Percentiles rank a stretch among this genome's conserved stretches.
phyloP scores from a whole-genome alignment of 495 filamentous ascomycete genomes.

The Cenococcum geophilum region DNA sequence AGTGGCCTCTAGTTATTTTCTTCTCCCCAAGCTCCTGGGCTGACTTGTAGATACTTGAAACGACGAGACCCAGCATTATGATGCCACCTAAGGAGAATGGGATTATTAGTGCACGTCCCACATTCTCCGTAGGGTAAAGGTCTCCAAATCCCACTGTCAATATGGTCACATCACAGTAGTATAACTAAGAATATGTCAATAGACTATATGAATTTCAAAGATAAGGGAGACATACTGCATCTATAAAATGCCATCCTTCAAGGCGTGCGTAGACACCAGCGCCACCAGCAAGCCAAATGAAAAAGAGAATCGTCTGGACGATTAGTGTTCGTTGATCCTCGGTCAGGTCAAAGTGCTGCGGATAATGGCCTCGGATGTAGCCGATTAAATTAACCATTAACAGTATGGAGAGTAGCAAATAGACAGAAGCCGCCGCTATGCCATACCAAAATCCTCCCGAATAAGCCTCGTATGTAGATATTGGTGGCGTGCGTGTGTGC shows the following conservation, averaged over 20 bases:
- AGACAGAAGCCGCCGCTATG: conserved; percentile 59
- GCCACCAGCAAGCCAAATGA: conserved; percentile 55
- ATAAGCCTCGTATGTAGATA: conserved; percentile 51
- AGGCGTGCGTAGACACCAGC: conserved; percentile 42
- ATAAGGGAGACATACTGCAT: conserved; percentile 34
- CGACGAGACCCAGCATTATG: conserved; percentile 42
- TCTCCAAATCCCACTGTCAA: conserved; percentile 61
- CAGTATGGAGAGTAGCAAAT: conserved; percentile 54
- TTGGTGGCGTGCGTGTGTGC: conserved; percentile 52
- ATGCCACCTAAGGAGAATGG: conserved; percentile 41
- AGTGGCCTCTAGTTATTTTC: conserved; percentile 59
- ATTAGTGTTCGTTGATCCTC: conserved; percentile 64
- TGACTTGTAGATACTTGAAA: conserved; percentile 45
- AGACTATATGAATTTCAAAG: neutral
- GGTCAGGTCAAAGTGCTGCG: conserved; percentile 66
- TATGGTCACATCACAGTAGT: conserved; percentile 59
- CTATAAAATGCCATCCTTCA: conserved; percentile 41
- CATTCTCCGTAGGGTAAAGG: conserved; percentile 41
- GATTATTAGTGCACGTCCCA: conserved; percentile 38
- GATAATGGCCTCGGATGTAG: conserved; percentile 69
- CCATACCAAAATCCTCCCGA: conserved; percentile 73
- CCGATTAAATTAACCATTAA: conserved; percentile 71
- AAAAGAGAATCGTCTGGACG: conserved; percentile 56
- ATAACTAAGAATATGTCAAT: conserved; percentile 36
- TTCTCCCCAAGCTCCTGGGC: conserved; percentile 55